phyloP scores from a whole-genome alignment of 2,329 filamentous ascomycete genomes.

The Graphilbum sp. region DNA sequence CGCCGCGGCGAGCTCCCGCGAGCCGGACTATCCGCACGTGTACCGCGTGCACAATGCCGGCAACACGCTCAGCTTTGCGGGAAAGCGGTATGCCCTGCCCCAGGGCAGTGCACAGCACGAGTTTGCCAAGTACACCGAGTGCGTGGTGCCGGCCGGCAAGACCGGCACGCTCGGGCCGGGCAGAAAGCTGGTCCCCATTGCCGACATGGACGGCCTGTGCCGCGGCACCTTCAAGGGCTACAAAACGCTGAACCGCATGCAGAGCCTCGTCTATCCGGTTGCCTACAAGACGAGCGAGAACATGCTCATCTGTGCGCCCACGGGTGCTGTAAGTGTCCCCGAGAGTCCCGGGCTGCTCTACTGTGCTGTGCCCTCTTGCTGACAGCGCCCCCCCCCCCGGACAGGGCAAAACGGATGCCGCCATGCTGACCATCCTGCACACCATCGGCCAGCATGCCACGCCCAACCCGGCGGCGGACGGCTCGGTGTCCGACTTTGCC shows the following conservation, averaged over 20 bases:
- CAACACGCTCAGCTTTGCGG: slow-evolving; percentile 66
- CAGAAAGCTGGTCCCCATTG: slow-evolving; percentile 62
- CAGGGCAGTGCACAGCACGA: slow-evolving; percentile 56
- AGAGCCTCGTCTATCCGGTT: slow-evolving; percentile 88
- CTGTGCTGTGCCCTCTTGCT: background rate
- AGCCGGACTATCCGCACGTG: slow-evolving; percentile 78
- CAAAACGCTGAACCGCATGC: slow-evolving; percentile 90
- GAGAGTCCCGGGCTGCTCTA: background rate
- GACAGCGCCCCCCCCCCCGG: too few species aligned
- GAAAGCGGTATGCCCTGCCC: slow-evolving; percentile 71
- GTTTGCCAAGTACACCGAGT: slow-evolving; percentile 71
- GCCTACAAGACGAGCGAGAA: slow-evolving; percentile 95
- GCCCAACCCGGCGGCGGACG: slow-evolving; percentile 54
- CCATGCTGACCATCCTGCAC: slow-evolving; percentile 90
- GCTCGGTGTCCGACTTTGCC: slow-evolving; percentile 58
- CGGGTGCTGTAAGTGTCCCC: slow-evolving; percentile 38
- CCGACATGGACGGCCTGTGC: slow-evolving; percentile 77
- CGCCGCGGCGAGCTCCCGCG: slow-evolving; percentile 53
- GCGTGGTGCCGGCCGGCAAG: slow-evolving; percentile 66
- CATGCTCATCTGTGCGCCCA: slow-evolving; percentile 96
- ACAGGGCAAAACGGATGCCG: slow-evolving; percentile 98
- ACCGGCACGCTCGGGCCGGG: slow-evolving; percentile 58
- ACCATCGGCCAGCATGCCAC: slow-evolving; percentile 71
- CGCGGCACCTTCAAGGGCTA: slow-evolving; percentile 88
- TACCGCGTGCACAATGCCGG: slow-evolving; percentile 73